Evolutionary conservation across 2,329 filamentous ascomycete species (phyloP), one percentile per base, ranked within the genome.

Genomic region (Coniella vitis): DNA sequence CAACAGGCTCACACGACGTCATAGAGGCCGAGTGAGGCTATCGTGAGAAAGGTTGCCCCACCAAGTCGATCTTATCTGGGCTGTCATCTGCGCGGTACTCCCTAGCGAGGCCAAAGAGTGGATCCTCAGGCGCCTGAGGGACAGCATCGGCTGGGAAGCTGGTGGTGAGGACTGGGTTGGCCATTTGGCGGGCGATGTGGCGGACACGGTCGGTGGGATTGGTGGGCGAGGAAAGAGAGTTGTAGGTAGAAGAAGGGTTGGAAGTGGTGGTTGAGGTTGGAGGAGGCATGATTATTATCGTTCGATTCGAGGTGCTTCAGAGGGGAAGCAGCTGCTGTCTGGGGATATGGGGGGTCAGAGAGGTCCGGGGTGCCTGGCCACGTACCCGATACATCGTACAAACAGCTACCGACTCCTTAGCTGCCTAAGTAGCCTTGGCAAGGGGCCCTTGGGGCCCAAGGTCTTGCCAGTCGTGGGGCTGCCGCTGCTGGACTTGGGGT

Each of bases 91-190:
- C 86, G 62, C 83, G 83, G 75, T 84, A 98, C 54, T 88, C 90
- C 55, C 86, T 81, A 79, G 91, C 90, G 61, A 98, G 74, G 50
- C 91, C 90, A 65, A 98, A 98, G 64, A 98, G 81, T 56, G 91
- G 83, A 71, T 98, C 93, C 68, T 95, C 90, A 41, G 93, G 90
- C 53, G 93, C 93, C 70, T 91, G 85, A 61, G 90, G 87, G 52
- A 96, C 88, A 57, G 77, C 73, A 62, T 86, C 79, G 61, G 84
- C 77, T 54, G 83, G 79, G 72, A 95, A 95, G 63, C 78, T 81
- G 58, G 86, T 85, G 49, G 75, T 65, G 61, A 71, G 63, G 55
- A 68, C 69, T 60, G 69, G 65, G 56, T 80, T 75, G 63, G 81
- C 77, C 77, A 93, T 84, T 69, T 93, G 88, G 63, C 72, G 74